Percentiles rank a stretch among this genome's conserved stretches.
Evolutionary conservation across 768 basidiomycete species (phyloP).

Genomic region (Psilocybe azurescens): DNA sequence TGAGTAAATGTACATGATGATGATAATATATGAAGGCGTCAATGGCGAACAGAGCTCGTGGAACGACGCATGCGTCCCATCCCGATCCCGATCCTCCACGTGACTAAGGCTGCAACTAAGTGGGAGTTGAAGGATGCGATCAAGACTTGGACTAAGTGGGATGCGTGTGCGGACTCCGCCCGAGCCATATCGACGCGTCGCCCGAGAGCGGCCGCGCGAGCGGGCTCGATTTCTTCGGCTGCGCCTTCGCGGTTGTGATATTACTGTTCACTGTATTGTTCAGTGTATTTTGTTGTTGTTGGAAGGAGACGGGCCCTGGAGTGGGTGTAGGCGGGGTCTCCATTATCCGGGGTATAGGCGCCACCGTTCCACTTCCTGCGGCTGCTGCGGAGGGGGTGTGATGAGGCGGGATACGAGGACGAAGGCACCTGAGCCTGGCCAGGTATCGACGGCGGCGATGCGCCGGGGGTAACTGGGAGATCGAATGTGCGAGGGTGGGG

Average conservation of each 20-base stretch:
- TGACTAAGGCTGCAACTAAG: too few species aligned
- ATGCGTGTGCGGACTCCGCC: conserved; percentile 1
- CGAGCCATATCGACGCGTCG: conserved; percentile 22
- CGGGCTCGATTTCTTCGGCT: conserved; percentile 30
- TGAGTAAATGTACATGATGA: too few species aligned
- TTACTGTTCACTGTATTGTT: neutral
- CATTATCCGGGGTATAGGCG: neutral
- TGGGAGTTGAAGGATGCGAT: too few species aligned
- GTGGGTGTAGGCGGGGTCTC: neutral
- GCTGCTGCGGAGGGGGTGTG: neutral
- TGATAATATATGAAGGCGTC: too few species aligned
- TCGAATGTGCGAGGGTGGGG: too few species aligned
- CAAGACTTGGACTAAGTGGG: too few species aligned
- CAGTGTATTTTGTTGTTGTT: neutral
- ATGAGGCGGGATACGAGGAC: neutral
- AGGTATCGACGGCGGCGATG: conserved; percentile 17
- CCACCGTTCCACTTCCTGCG: neutral
- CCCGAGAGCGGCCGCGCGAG: conserved; percentile 21
- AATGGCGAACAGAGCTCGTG: too few species aligned
- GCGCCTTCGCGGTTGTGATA: neutral
- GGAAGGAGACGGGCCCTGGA: neutral
- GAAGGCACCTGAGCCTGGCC: neutral
- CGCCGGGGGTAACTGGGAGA: conserved; percentile 14
- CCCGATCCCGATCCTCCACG: too few species aligned
- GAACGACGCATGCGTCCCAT: too few species aligned